phyloP scores from a whole-genome alignment of 352 stramenopile genomes.

The Pythium myriotylum region DNA sequence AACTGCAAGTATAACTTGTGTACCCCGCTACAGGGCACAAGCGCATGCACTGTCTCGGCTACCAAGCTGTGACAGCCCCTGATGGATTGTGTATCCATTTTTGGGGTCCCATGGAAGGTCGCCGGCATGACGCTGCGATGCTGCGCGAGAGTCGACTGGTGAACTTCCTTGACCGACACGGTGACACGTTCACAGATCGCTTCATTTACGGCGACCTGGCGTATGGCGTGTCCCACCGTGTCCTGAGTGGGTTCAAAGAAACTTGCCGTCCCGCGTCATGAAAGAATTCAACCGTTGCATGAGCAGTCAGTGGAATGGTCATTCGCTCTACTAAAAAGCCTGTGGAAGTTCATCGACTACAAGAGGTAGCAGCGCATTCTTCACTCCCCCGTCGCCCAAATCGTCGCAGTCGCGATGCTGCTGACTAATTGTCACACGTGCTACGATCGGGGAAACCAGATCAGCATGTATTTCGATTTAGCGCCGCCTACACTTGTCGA shows the following conservation, averaged over 20 bases:
- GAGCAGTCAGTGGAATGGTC: slow-evolving; percentile 25
- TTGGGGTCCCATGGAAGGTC: slow-evolving; percentile 23
- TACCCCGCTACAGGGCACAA: too few relatives aligned
- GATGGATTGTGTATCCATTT: slow-evolving; percentile 28
- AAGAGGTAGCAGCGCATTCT: slow-evolving; percentile 14
- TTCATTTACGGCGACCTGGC: slow-evolving; percentile 23
- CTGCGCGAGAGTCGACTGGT: slow-evolving; percentile 14
- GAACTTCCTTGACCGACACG: neutral
- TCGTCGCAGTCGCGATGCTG: slow-evolving; percentile 14
- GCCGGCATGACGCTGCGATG: slow-evolving; percentile 20
- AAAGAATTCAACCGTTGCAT: slow-evolving; percentile 20
- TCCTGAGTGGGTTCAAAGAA: slow-evolving; percentile 22
- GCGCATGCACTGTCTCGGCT: slow-evolving; percentile 25
- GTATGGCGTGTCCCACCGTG: slow-evolving; percentile 17
- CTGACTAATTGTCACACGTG: slow-evolving; percentile 23
- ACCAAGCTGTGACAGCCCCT: slow-evolving; percentile 22
- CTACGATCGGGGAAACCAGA: slow-evolving; percentile 16
- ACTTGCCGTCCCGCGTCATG: neutral
- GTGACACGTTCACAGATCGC: neutral
- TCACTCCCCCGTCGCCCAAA: slow-evolving; percentile 7
- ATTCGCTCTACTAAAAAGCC: slow-evolving; percentile 23
- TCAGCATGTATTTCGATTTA: slow-evolving; percentile 20
- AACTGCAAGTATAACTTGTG: too few relatives aligned
- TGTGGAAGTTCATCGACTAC: slow-evolving; percentile 24
- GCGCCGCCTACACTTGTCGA: slow-evolving; percentile 5